Conservation (phyloP, 192 early-diverging fungal species). For the Funneliformis geosporum region DNA sequence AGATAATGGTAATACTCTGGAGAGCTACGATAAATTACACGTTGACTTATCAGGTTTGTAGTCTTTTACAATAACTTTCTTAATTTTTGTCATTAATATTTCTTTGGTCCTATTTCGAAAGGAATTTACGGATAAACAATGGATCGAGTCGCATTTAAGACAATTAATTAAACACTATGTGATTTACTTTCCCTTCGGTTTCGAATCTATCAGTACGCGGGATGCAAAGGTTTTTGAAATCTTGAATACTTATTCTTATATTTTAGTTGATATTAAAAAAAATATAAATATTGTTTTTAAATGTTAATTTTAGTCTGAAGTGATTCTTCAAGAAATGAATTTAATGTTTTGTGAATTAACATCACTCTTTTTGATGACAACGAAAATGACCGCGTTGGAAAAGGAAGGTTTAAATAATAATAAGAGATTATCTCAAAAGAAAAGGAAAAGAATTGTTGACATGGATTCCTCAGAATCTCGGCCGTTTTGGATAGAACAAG, state of each 20-base stretch:
- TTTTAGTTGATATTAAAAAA: neutral
- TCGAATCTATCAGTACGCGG: slow-evolving; percentile 45
- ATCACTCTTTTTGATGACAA: slow-evolving; percentile 54
- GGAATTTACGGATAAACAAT: slow-evolving; percentile 34
- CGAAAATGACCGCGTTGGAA: slow-evolving; percentile 12
- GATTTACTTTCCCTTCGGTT: slow-evolving; percentile 78
- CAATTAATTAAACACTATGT: slow-evolving; percentile 67
- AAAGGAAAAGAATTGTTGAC: slow-evolving; percentile 28
- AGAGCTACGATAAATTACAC: slow-evolving; percentile 43
- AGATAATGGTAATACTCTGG: slow-evolving; percentile 75
- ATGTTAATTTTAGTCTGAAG: slow-evolving; percentile 47
- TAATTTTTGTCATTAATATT: slow-evolving; percentile 6
- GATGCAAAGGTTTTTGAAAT: slow-evolving; percentile 53
- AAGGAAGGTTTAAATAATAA: slow-evolving; percentile 35
- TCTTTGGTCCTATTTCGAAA: neutral
- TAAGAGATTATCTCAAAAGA: slow-evolving; percentile 4
- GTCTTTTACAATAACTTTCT: slow-evolving; percentile 22
- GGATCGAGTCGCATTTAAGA: slow-evolving; percentile 55
- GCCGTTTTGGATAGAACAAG: slow-evolving; percentile 47
- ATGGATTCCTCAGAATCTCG: slow-evolving; percentile 33
- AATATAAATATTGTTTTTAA: neutral
- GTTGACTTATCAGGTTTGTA: slow-evolving; percentile 37
- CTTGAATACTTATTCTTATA: neutral
- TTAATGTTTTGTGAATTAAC: slow-evolving; percentile 67
- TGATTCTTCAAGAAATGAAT: slow-evolving; percentile 66